Evolutionary conservation across 2,329 filamentous ascomycete species (phyloP), one percentile per base, ranked within the genome.

Genomic region (Xylaria arbuscula): DNA sequence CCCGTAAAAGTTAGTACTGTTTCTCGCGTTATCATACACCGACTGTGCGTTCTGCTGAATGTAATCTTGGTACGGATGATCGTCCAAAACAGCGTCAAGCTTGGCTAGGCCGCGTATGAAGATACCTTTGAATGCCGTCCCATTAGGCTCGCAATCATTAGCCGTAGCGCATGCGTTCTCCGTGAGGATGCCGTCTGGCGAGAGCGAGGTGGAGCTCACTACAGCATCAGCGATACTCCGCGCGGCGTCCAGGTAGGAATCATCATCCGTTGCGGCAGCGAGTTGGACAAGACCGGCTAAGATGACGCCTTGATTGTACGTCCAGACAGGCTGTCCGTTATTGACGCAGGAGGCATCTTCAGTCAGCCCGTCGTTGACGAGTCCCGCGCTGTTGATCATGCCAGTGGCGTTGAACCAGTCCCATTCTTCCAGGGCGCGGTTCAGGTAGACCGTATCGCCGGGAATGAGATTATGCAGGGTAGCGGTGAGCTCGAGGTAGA

Each of bases 61-160:
- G 45, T 87, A 86, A 2, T 76, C 67, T 9, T 73, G 75, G 71
- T 86, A 89, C 2, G 72, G 74, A 4, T 79, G 77, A 40, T 83
- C 79, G 0, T 82, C 82, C 0, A 83, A 81, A 2, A 75, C 83
- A 1, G 78, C 76, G 4, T 89, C 80, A 47, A 91, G 74, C 45
- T 82, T 81, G 42, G 81, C 80, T 10, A 91, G 77, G 63, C 88
- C 88, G 0, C 88, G 83, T 24, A 84, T 83, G 72, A 90, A 90
- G 5, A 90, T 81, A 0, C 89, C 89, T 73, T 91, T 91, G 81
- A 91, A 91, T 54, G 89, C 85, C 0, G 83, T 81, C 0, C 80
- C 83, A 50, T 78, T 75, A 19, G 72, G 70, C 50, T 76, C 72
- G 67, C 77, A 78, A 6, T 72, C 66, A 51, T 81, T 79, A 4